A percentile compares a stretch with the other conserved stretches of the same genome.
Evolutionary conservation across 257 asterid species (phyloP).

Genomic region (Solanum clarkiae): DNA sequence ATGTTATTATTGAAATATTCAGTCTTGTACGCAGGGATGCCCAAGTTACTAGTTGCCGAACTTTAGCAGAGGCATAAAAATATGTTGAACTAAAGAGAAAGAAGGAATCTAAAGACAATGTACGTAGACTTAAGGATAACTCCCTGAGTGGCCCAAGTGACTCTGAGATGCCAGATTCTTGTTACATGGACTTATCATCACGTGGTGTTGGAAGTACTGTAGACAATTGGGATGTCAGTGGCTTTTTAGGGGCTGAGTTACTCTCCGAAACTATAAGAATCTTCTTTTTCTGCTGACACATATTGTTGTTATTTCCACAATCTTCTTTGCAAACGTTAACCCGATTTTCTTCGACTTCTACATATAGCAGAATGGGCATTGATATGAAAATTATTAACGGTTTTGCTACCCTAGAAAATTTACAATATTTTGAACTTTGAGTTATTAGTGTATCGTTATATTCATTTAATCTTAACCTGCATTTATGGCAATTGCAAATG

Average conservation of each 20-base stretch:
- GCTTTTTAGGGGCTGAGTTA: conserved; percentile 60
- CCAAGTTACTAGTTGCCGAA: conserved; percentile 74
- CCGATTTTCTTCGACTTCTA: not conserved
- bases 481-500: no score
- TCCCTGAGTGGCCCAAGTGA: conserved; percentile 37
- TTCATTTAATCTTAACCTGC: no score
- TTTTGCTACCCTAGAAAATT: no score
- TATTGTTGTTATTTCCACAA: not conserved
- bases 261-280: conserved; percentile 71
- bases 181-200: conserved; percentile 32
- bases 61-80: conserved; percentile 66
- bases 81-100: conserved; percentile 61
- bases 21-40: conserved; percentile 55
- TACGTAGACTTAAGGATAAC: conserved; percentile 45
- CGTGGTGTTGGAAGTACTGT: conserved; percentile 19
- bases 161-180: conserved; percentile 12
- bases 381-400: no score
- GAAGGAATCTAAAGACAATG: conserved; percentile 51
- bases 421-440: no score
- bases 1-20: not conserved
- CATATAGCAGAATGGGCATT: no score
- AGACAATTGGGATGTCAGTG: conserved; percentile 65
- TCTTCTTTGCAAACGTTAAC: not conserved
- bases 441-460: no score
- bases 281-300: not conserved